These are phyloP conservation scores for Microstegium vimineum DNA, from an alignment of 176 grass and related monocot species.

Conservation along the genomic window DNA sequence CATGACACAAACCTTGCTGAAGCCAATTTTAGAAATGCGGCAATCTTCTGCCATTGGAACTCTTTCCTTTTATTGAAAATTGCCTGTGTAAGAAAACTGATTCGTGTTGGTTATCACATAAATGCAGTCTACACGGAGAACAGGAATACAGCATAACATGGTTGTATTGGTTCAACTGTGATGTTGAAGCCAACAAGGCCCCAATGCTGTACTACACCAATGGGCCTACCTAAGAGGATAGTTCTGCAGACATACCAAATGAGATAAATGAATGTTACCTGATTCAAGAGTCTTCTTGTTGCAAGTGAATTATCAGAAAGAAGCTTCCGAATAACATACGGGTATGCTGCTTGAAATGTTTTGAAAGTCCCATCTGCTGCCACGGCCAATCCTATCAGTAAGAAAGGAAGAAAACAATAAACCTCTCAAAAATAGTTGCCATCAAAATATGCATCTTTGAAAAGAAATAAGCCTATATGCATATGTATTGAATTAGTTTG, in stretches of 20 bases:
- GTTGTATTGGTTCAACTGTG: neutral
- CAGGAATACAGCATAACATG: neutral
- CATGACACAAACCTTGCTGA: slow-evolving; percentile 39
- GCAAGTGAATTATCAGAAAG: slow-evolving; percentile 63
- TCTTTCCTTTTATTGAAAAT: slow-evolving; percentile 71
- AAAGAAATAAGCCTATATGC: neutral
- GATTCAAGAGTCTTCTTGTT: slow-evolving; percentile 59
- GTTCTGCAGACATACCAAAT: neutral
- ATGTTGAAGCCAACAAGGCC: neutral
- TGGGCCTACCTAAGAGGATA: neutral
- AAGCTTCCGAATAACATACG: slow-evolving; percentile 66
- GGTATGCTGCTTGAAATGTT: slow-evolving; percentile 80
- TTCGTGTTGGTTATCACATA: slow-evolving; percentile 8
- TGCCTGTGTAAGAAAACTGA: slow-evolving; percentile 24
- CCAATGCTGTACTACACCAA: neutral
- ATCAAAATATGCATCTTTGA: neutral
- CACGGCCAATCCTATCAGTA: slow-evolving; percentile 54
- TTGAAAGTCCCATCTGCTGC: slow-evolving; percentile 59
- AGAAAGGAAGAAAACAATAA: neutral
- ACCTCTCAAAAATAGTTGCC: neutral
- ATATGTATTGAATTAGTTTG: neutral
- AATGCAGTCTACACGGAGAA: neutral
- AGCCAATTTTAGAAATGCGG: slow-evolving; percentile 47
- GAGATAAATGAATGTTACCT: slow-evolving; percentile 37
- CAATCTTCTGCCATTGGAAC: slow-evolving; percentile 64